Percentiles rank a stretch among this genome's conserved stretches.
These are phyloP conservation scores for Lathyrus sativus DNA, from an alignment of 306 rosid species.

Conservation along the genomic window DNA sequence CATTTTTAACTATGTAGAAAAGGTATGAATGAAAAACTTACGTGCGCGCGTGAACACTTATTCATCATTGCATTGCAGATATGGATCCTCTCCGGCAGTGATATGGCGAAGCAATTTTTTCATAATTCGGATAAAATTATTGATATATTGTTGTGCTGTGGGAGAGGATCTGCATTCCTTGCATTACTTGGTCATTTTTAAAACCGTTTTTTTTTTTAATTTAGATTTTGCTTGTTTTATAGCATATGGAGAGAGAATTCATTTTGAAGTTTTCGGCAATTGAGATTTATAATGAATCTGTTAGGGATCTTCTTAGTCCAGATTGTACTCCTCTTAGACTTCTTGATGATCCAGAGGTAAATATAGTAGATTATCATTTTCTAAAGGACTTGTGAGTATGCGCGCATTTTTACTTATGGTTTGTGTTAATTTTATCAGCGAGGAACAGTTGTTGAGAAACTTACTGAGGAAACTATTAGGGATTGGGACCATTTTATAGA, in stretches of 20 bases:
- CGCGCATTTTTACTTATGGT: conserved; percentile 31
- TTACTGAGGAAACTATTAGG: conserved; percentile 75
- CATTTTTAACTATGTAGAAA: conserved; percentile 66
- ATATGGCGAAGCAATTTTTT: not conserved
- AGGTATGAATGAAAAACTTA: conserved; percentile 47
- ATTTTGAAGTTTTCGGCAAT: conserved; percentile 82
- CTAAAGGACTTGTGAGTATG: conserved; percentile 16
- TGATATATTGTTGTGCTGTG: not conserved
- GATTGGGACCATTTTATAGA: conserved; percentile 88
- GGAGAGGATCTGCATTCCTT: not conserved
- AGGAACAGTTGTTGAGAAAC: conserved; percentile 91
- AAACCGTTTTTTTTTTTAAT: conserved; percentile 33
- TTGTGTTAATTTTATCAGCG: conserved; percentile 60
- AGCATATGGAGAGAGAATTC: conserved; percentile 91
- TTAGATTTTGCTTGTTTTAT: conserved; percentile 33
- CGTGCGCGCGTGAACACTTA: not conserved
- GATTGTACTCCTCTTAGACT: conserved; percentile 86
- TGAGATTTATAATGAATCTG: conserved; percentile 98
- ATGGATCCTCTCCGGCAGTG: not conserved
- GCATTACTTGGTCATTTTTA: conserved; percentile 28
- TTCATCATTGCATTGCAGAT: not conserved
- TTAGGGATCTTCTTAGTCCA: conserved; percentile 87
- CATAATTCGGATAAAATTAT: not conserved
- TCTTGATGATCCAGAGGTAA: conserved; percentile 99
- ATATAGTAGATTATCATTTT: conserved; percentile 21